Conservation (phyloP, 1,284 basidiomycete genomes). For the Cutaneotrichosporon daszewskae region DNA sequence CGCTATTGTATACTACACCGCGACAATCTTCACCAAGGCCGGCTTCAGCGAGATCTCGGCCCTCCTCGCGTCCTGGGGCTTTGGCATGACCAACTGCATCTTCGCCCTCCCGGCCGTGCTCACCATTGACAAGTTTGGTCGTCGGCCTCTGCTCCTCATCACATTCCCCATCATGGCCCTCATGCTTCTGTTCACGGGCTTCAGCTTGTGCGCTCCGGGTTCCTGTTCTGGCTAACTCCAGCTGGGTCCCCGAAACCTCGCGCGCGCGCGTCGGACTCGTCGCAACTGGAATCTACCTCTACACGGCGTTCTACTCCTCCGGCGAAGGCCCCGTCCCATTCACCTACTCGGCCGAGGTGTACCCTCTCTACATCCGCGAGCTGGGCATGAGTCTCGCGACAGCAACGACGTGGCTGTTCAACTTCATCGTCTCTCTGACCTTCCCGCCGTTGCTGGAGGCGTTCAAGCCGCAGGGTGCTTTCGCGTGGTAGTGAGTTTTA, state of each 20-base stretch:
- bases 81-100: constrained; percentile 48
- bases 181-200: constrained; percentile 43
- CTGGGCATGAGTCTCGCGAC: constrained; percentile 51
- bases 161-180: constrained; percentile 54
- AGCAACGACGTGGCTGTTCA: constrained; percentile 18
- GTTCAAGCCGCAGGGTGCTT: constrained; percentile 23
- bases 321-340: constrained; percentile 70
- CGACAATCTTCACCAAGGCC: constrained; percentile 59
- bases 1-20: constrained; percentile 49
- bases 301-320: constrained; percentile 20
- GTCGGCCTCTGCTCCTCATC: constrained; percentile 60
- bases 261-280: constrained; percentile 41
- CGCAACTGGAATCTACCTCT: constrained; percentile 16
- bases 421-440: constrained; percentile 58
- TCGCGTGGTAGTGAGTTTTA: constrained; percentile 29
- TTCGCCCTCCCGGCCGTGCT: constrained; percentile 28
- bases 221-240: not conserved
- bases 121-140: constrained; percentile 53
- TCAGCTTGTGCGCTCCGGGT: constrained; percentile 28
- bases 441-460: constrained; percentile 58
- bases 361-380: constrained; percentile 51
- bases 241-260: constrained; percentile 12
- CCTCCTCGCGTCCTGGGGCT: constrained; percentile 59
- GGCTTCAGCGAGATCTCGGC: constrained; percentile 37
- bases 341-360: constrained; percentile 50